Evolutionary conservation across 2,329 filamentous ascomycete genomes (phyloP).

Genomic region (Colletotrichum noveboracense): DNA sequence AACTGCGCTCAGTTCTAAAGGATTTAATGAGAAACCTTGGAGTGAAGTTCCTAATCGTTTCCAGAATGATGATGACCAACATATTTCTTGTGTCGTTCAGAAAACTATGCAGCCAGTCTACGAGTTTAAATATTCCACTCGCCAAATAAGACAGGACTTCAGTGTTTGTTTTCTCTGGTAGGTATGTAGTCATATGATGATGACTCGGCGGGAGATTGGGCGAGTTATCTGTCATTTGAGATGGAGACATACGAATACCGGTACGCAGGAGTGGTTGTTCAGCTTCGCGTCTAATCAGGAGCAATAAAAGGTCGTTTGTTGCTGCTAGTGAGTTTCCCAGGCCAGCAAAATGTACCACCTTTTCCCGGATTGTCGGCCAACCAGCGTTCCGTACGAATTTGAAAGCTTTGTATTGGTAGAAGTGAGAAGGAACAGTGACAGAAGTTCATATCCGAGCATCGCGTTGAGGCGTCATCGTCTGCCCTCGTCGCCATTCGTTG

Average conservation of each 20-base stretch:
- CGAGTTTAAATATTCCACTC: fast-evolving
- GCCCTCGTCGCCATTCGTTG: fast-evolving
- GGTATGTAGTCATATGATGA: neutral
- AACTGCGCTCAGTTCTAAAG: neutral
- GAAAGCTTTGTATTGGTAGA: neutral
- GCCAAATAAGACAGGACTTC: neutral
- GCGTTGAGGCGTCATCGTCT: neutral
- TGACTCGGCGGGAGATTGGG: no score
- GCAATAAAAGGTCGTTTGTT: neutral
- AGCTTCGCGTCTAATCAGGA: neutral
- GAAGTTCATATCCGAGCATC: neutral
- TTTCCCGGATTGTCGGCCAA: fast-evolving
- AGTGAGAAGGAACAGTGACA: fast-evolving
- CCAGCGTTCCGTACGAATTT: no score
- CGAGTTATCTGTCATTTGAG: no score
- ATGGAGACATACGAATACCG: neutral
- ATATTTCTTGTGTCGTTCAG: no score
- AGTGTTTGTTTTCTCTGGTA: neutral
- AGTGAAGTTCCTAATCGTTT: no score
- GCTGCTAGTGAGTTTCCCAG: neutral
- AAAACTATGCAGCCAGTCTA: neutral
- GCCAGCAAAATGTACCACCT: neutral
- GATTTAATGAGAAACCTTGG: no score
- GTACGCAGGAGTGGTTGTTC: neutral
- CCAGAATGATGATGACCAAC: no score